Base-by-base conservation (phyloP, 2,329 filamentous ascomycete genomes). In the Thermothelomyces thermophilus region DNA sequence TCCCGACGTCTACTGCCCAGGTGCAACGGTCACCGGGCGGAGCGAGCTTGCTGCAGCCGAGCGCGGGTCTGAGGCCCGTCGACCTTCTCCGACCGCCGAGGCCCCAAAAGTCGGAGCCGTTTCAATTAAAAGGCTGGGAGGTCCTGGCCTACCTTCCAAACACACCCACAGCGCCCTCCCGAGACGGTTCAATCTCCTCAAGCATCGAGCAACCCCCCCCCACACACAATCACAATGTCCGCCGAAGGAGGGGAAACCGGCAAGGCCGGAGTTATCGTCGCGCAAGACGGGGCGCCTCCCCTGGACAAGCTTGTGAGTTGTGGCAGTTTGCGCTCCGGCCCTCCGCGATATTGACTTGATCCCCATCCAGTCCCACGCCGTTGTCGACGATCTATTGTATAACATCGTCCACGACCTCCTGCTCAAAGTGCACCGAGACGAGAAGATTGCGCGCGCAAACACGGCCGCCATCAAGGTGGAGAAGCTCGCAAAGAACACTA, bases 401-500 rank as follows among this genome's bases (percentile, higher is more conserved):
- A 90, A 87, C 66, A 78, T 90, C 62, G 76, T 90, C 58, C 83
- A 86, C 66, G 84, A 87, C 64, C 74, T 88, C 45, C 73, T 88
- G 56, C 75, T 89, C 61, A 80, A 86, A 65, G 82, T 81, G 35
- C 87, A 91, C 66, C 84, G 84, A 58, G 79, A 86, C 58, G 87
- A 91, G 70, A 90, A 90, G 72, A 79, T 82, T 56, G 80, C 87
- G 46, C 81, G 84, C 64, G 81, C 82, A 59, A 70, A 78, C 56
- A 77, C 84, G 53, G 76, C 84, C 60, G 75, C 81, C 56, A 83
- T 84, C 58, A 72, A 74, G 41, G 76, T 83, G 61, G 80, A 84
- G 66, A 82, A 83, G 61, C 66, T 81, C 56, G 78, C 77, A 45
- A 70, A 73, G 56, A 75, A 80, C 55, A 68, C 74, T 54, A 75